Conservation (phyloP, 2,329 filamentous ascomycete species). For the Colletotrichum musae region DNA sequence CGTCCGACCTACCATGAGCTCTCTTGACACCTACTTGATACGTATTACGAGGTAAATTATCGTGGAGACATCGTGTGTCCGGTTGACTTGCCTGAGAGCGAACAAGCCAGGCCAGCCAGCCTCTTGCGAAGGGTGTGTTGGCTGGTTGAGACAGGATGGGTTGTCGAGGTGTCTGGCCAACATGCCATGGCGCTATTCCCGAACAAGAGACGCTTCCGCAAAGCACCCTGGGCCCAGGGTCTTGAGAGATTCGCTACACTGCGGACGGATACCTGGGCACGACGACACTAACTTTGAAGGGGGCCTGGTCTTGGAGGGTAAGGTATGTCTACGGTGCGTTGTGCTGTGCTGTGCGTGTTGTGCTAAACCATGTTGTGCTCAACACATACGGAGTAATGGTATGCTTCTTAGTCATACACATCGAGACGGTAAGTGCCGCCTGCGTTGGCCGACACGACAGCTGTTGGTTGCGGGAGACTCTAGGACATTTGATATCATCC, state of each 20-base stretch:
- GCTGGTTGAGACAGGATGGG: constrained; percentile 21
- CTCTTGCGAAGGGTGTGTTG: constrained; percentile 9
- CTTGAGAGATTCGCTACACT: not conserved
- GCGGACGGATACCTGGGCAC: no score
- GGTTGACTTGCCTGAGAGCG: constrained; percentile 5
- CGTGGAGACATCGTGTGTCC: constrained; percentile 21
- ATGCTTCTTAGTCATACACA: constrained; percentile 1
- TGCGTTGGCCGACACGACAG: not conserved
- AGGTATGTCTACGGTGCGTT: not conserved
- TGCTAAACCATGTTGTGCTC: no score
- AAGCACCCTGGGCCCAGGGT: constrained; percentile 8
- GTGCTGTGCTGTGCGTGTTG: not conserved
- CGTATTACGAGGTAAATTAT: constrained; percentile 30
- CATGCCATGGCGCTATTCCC: constrained; percentile 21
- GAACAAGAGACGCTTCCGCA: constrained; percentile 24
- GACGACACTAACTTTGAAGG: no score
- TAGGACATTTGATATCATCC: not conserved
- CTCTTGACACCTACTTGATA: constrained; percentile 26
- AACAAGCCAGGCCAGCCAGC: constrained; percentile 1
- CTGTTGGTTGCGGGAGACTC: no score
- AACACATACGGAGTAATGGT: no score
- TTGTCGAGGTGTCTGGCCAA: constrained; percentile 21
- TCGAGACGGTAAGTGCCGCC: constrained; percentile 20
- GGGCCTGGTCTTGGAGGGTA: constrained; percentile 2
- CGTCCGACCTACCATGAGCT: constrained; percentile 12